phyloP scores from a whole-genome alignment of 2,329 filamentous ascomycete species.

The Hymenoscyphus salicellus region DNA sequence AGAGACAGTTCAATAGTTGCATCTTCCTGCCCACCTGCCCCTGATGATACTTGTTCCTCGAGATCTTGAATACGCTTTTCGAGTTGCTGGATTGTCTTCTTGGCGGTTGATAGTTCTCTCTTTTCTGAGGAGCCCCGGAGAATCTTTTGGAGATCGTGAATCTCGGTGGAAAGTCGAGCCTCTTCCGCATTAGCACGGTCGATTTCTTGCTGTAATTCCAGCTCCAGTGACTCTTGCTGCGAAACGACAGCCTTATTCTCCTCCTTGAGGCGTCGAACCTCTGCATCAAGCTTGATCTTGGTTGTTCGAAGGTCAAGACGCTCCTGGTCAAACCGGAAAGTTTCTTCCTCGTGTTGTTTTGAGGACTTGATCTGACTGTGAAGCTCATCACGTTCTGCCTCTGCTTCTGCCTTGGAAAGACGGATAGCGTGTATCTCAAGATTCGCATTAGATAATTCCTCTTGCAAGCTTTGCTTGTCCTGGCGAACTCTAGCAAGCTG shows the following conservation, averaged over 20 bases:
- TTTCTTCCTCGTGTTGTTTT: slow-evolving; percentile 56
- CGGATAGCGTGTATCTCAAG: slow-evolving; percentile 59
- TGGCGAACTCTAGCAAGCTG: slow-evolving; percentile 55
- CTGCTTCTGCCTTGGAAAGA: slow-evolving; percentile 53
- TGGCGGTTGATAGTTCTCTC: slow-evolving; percentile 48
- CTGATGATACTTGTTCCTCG: slow-evolving; percentile 39
- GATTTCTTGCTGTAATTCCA: slow-evolving; percentile 63
- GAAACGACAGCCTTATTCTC: slow-evolving; percentile 58
- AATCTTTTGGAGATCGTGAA: slow-evolving; percentile 50
- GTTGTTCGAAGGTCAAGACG: slow-evolving; percentile 64
- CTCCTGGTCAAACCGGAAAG: slow-evolving; percentile 63
- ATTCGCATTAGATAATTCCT: slow-evolving; percentile 57
- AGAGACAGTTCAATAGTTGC: slow-evolving; percentile 54
- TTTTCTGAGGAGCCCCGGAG: slow-evolving; percentile 38
- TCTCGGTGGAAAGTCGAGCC: slow-evolving; percentile 55
- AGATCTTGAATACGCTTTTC: slow-evolving; percentile 53
- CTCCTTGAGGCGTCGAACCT: slow-evolving; percentile 62
- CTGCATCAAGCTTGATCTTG: slow-evolving; percentile 66
- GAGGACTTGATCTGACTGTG: slow-evolving; percentile 56
- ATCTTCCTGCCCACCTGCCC: slow-evolving; percentile 40
- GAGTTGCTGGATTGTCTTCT: slow-evolving; percentile 62
- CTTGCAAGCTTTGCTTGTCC: slow-evolving; percentile 63
- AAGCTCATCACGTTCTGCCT: slow-evolving; percentile 66
- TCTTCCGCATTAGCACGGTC: slow-evolving; percentile 66
- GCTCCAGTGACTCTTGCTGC: slow-evolving; percentile 58